A percentile compares a stretch with the other conserved stretches of the same genome.
Conservation (phyloP, 176 grass and related monocot species). For the Oryza glumipatula region DNA sequence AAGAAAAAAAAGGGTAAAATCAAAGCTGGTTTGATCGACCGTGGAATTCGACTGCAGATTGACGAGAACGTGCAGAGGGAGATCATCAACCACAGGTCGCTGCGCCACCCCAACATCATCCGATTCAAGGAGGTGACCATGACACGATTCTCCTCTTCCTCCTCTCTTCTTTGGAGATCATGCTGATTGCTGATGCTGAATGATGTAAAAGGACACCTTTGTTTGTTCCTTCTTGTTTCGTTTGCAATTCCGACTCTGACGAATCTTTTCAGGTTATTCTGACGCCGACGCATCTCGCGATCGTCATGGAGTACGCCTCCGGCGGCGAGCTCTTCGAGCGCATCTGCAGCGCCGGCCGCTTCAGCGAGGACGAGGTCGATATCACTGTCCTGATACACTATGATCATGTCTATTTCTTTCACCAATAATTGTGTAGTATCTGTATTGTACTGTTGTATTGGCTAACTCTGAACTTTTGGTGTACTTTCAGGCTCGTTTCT, state of each 20-base stretch:
- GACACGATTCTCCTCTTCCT: not conserved
- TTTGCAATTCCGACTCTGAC: conserved; percentile 52
- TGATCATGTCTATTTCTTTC: no score
- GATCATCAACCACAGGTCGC: conserved; percentile 77
- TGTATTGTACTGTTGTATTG: not conserved
- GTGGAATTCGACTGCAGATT: conserved; percentile 40
- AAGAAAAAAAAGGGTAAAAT: not conserved
- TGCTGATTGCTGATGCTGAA: not conserved
- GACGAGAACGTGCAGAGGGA: conserved; percentile 83
- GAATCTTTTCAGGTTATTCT: conserved; percentile 68
- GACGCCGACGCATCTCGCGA: conserved; percentile 80
- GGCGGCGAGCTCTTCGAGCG: conserved; percentile 79
- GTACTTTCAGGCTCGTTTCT: conserved; percentile 68
- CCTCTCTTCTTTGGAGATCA: not conserved
- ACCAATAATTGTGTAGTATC: not conserved
- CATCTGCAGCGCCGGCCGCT: conserved; percentile 71
- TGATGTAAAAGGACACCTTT: not conserved
- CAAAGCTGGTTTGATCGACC: not conserved
- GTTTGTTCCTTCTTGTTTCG: not conserved
- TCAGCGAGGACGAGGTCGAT: conserved; percentile 66
- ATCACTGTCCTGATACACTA: no score
- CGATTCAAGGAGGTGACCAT: conserved; percentile 71
- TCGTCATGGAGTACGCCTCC: conserved; percentile 85
- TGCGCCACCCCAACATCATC: conserved; percentile 80
- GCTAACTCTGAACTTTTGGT: not conserved